Percentiles rank a stretch among this genome's conserved stretches.
These are phyloP conservation scores for Phytophthora agathidicida DNA, from an alignment of 352 stramenopile genomes.

Conservation along the genomic window DNA sequence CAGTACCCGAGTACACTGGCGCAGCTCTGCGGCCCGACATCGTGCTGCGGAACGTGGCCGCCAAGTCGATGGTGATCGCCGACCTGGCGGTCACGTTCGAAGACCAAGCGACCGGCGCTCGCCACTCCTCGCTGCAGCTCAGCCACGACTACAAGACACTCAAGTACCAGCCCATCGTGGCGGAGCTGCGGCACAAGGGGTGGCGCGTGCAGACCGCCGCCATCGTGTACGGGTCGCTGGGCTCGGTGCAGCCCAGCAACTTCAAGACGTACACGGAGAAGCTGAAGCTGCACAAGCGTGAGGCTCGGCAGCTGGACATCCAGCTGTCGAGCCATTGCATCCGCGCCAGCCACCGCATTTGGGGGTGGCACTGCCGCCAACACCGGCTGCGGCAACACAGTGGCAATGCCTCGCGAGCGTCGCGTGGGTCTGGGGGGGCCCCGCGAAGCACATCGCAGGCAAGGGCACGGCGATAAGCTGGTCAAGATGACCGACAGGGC, in stretches of 20 bases:
- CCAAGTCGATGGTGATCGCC: constrained; percentile 1
- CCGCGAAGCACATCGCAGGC: not conserved
- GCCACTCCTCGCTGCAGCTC: too few relatives aligned
- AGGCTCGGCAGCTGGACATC: constrained; percentile 1
- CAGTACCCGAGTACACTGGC: not conserved
- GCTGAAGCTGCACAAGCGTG: constrained; percentile 4
- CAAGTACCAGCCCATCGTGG: too few relatives aligned
- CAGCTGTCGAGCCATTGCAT: constrained; percentile 1
- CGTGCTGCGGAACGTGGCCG: not conserved
- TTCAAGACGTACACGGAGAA: not conserved
- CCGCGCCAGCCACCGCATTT: constrained; percentile 10
- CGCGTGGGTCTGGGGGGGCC: constrained; percentile 11
- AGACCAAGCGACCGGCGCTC: not conserved
- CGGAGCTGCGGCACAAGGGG: constrained; percentile 1
- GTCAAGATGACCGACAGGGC: too few relatives aligned
- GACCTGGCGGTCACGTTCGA: constrained; percentile 11
- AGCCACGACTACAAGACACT: too few relatives aligned
- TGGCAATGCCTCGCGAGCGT: constrained; percentile 5
- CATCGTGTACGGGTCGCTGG: constrained; percentile 14
- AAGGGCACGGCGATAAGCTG: too few relatives aligned
- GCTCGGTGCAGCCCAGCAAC: not conserved
- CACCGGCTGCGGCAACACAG: constrained; percentile 7
- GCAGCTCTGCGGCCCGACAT: constrained; percentile 14
- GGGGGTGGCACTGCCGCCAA: constrained; percentile 3
- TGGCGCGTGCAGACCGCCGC: constrained; percentile 8